These are phyloP conservation scores for Aspergillus sp. DNA, from an alignment of 2,329 filamentous ascomycete species.

Conservation along the genomic window DNA sequence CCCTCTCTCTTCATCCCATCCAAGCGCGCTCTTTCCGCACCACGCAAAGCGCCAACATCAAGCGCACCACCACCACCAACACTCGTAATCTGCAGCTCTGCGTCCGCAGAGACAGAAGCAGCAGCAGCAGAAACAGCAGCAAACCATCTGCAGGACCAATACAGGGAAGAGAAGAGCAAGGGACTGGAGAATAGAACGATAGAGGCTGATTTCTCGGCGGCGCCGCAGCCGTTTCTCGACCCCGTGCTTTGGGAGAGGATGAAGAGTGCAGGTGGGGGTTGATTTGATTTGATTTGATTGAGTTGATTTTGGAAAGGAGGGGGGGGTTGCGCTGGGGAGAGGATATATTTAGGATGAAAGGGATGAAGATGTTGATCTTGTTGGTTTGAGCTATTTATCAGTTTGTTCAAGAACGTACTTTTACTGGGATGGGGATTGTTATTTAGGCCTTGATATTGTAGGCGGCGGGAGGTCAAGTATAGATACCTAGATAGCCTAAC, in stretches of 20 bases:
- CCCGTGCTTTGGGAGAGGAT: conserved; percentile 33
- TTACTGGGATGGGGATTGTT: not conserved
- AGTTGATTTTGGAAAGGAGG: not conserved
- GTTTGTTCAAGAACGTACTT: not conserved
- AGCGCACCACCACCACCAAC: not conserved
- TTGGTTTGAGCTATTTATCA: not conserved
- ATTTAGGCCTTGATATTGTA: not conserved
- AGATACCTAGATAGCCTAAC: not conserved
- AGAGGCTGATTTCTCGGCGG: conserved; percentile 26
- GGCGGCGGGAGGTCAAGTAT: not conserved
- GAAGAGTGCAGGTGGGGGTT: not conserved
- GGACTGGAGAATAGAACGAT: not conserved
- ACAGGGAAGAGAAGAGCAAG: not conserved
- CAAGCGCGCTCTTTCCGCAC: conserved; percentile 24
- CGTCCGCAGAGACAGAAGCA: not conserved
- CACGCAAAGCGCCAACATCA: not conserved
- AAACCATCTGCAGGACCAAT: not conserved
- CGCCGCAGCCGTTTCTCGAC: conserved; percentile 42
- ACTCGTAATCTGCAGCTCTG: not conserved
- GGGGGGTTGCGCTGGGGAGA: not conserved
- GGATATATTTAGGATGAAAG: not conserved
- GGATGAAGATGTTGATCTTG: not conserved
- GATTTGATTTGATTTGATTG: not conserved
- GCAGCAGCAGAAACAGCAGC: too few species aligned
- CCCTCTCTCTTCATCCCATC: conserved; percentile 24